Conservation (phyloP, 495 filamentous ascomycete genomes). For the Podospora tetraspora region DNA sequence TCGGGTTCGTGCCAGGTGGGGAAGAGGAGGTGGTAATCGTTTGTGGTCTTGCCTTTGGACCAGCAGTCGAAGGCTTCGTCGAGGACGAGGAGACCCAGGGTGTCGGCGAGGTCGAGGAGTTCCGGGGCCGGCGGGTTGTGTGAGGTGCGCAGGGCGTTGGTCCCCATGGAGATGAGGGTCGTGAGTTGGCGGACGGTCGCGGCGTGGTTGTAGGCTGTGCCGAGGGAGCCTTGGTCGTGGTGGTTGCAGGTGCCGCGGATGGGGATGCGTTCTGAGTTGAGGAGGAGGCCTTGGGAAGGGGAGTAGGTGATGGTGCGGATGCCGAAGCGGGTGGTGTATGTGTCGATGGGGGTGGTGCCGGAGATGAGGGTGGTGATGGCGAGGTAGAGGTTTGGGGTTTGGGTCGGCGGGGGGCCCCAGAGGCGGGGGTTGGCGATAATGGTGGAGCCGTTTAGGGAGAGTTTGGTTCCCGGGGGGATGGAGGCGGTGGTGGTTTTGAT, state of each 20-base stretch:
- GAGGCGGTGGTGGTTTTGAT: constrained; percentile 21
- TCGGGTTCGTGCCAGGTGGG: constrained; percentile 45
- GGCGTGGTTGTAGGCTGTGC: constrained; percentile 42
- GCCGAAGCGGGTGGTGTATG: constrained; percentile 46
- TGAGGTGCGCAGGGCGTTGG: constrained; percentile 45
- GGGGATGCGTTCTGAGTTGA: constrained; percentile 38
- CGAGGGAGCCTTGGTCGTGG: constrained; percentile 44
- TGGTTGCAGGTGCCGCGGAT: constrained; percentile 45
- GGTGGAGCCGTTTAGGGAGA: constrained; percentile 30
- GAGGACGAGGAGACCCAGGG: constrained; percentile 53
- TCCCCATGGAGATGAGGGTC: constrained; percentile 44
- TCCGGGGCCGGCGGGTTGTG: constrained; percentile 50
- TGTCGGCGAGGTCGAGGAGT: constrained; percentile 53
- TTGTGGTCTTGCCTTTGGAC: constrained; percentile 34
- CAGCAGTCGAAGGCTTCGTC: constrained; percentile 49
- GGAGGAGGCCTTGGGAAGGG: constrained; percentile 33
- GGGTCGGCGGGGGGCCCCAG: constrained; percentile 44
- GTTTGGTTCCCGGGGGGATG: constrained; percentile 28
- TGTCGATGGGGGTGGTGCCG: constrained; percentile 32
- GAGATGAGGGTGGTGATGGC: constrained; percentile 35
- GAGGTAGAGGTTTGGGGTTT: constrained; percentile 44
- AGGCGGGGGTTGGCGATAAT: constrained; percentile 36
- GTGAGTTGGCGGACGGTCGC: constrained; percentile 42
- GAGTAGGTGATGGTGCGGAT: constrained; percentile 39
- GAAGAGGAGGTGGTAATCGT: constrained; percentile 47